These are phyloP conservation scores for Diphasiastrum complanatum DNA, from an alignment of 83 land plant genomes.

Conservation along the genomic window DNA sequence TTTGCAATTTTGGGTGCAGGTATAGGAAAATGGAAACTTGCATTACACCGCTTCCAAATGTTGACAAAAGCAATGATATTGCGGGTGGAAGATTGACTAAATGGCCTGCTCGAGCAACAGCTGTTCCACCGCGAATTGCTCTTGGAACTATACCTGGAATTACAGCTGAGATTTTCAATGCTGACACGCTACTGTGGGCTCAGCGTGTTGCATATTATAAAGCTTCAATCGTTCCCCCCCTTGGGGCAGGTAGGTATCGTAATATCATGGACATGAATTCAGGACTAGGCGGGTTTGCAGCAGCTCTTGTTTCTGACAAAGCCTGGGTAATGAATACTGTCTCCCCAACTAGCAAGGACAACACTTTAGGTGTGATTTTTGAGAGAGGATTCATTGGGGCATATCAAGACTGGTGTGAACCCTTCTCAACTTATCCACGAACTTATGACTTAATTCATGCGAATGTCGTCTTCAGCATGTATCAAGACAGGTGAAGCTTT, in stretches of 20 bases:
- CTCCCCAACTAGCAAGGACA: constrained; percentile 35
- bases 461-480: constrained; percentile 42
- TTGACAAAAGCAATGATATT: constrained; percentile 16
- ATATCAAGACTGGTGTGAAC: constrained; percentile 63
- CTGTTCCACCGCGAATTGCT: constrained; percentile 33
- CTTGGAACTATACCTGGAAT: constrained; percentile 34
- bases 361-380: constrained; percentile 57
- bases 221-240: constrained; percentile 11
- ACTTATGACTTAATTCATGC: constrained; percentile 63
- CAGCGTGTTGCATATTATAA: constrained; percentile 43
- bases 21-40: constrained; percentile 48
- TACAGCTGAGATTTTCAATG: constrained; percentile 23
- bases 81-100: constrained; percentile 35
- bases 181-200: constrained; percentile 49
- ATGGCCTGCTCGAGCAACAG: constrained; percentile 34
- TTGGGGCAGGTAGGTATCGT: constrained; percentile 44
- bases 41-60: constrained; percentile 38
- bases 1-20: constrained; percentile 18
- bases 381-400: constrained; percentile 69
- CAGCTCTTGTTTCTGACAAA: constrained; percentile 43
- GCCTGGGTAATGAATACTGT: constrained; percentile 73
- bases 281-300: constrained; percentile 61
- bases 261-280: constrained; percentile 68
- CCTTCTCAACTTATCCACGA: constrained; percentile 16
- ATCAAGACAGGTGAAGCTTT: constrained; percentile 41